Percentiles rank a stretch among this genome's conserved stretches.
phyloP scores from a whole-genome alignment of 495 filamentous ascomycete species.

The Podospora australis region DNA sequence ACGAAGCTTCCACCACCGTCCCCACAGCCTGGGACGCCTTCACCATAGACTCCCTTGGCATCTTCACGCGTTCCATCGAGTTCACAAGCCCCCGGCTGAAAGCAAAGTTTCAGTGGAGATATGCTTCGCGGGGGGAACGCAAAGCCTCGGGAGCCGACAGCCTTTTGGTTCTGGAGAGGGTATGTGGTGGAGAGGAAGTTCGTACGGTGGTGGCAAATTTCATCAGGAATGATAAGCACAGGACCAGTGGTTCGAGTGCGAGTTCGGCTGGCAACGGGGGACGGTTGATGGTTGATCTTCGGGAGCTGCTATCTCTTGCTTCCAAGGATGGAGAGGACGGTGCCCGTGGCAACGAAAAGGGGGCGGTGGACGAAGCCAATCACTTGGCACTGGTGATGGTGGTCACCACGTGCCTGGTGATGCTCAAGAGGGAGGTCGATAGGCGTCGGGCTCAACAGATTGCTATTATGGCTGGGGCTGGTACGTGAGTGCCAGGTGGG shows the following conservation, averaged over 20 bases:
- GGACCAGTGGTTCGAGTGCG: conserved; percentile 36
- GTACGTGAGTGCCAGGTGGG: too few relatives aligned
- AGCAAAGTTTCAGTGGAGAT: conserved; percentile 45
- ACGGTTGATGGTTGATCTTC: conserved; percentile 37
- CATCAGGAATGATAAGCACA: conserved; percentile 34
- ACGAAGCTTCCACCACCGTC: conserved; percentile 13
- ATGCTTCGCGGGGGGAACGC: conserved; percentile 32
- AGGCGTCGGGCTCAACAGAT: conserved; percentile 42
- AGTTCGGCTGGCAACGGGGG: conserved; percentile 49
- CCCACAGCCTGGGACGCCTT: conserved; percentile 21
- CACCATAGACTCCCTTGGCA: conserved; percentile 27
- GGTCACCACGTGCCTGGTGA: conserved; percentile 45
- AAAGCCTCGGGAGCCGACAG: conserved; percentile 21
- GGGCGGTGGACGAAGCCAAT: conserved; percentile 13
- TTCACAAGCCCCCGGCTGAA: conserved; percentile 37
- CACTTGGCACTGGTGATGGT: conserved; percentile 39
- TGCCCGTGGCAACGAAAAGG: conserved; percentile 4
- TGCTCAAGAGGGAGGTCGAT: conserved; percentile 57
- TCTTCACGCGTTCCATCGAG: conserved; percentile 30
- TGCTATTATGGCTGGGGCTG: conserved; percentile 30
- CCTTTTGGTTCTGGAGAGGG: conserved; percentile 33
- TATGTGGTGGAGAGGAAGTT: conserved; percentile 16
- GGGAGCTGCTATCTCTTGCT: too few relatives aligned
- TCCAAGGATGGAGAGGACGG: conserved; percentile 6
- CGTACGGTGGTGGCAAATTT: conserved; percentile 38